Conservation (phyloP, 2,329 filamentous ascomycete species). For the Paraphaeosphaeria sporulosa region DNA sequence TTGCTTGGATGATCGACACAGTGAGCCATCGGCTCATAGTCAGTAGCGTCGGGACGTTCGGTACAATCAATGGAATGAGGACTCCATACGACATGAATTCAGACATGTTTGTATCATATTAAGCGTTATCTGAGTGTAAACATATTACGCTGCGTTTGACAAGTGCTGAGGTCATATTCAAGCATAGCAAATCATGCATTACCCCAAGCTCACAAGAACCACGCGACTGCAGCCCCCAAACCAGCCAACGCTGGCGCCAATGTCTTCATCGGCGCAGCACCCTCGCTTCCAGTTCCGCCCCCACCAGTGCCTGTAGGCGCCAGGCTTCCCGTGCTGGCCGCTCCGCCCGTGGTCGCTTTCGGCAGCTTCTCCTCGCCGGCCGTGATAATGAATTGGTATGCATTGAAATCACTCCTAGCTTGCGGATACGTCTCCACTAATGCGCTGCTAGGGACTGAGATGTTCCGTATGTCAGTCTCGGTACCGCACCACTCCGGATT, state of each 20-base stretch:
- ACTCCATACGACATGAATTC: not conserved
- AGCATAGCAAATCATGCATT: not conserved
- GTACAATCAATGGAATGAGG: not conserved
- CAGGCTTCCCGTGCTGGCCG: not conserved
- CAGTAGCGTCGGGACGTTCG: not conserved
- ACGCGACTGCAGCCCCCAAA: constrained; percentile 7
- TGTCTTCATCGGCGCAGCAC: constrained; percentile 6
- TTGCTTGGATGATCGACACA: constrained; percentile 5
- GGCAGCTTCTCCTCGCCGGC: constrained; percentile 9
- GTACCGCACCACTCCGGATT: not conserved
- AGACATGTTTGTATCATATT: not conserved
- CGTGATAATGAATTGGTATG: not conserved
- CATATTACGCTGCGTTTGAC: not conserved
- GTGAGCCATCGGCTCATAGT: not conserved
- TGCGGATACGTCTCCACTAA: not conserved
- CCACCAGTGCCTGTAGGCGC: not conserved
- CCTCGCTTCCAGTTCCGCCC: not conserved
- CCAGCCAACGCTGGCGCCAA: constrained; percentile 2
- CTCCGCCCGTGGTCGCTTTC: constrained; percentile 2
- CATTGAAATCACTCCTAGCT: not conserved
- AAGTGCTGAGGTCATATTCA: not conserved
- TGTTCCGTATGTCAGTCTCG: not conserved
- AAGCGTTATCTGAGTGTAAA: not conserved
- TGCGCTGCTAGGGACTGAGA: not conserved
- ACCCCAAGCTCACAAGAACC: not conserved